These are phyloP conservation scores for Entrophospora sp. DNA, from an alignment of 192 early-diverging fungal species.

Conservation along the genomic window DNA sequence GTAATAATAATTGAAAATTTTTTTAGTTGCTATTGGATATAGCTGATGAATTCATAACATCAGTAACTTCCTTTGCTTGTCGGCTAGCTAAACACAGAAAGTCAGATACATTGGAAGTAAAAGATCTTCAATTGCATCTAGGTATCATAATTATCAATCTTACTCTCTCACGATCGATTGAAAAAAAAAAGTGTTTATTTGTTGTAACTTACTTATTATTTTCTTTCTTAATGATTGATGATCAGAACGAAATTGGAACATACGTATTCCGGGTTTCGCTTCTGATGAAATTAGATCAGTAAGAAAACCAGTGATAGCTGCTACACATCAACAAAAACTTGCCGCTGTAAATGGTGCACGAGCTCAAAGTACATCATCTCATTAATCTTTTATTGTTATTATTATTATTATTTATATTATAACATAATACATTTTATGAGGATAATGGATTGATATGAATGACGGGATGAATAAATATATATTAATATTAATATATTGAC, in stretches of 20 bases:
- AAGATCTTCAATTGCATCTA: slow-evolving; percentile 78
- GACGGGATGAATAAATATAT: no score
- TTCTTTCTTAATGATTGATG: neutral
- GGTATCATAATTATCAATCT: slow-evolving; percentile 33
- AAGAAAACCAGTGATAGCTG: slow-evolving; percentile 55
- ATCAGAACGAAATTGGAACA: slow-evolving; percentile 79
- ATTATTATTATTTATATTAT: no score
- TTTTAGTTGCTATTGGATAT: slow-evolving; percentile 68
- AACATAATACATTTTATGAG: no score
- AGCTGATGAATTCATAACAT: slow-evolving; percentile 83
- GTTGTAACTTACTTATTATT: neutral
- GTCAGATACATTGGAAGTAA: slow-evolving; percentile 68
- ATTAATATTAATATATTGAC: no score
- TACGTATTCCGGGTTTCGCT: slow-evolving; percentile 80
- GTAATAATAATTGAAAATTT: neutral
- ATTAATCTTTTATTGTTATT: no score
- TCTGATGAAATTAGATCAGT: slow-evolving; percentile 72
- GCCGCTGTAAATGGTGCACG: slow-evolving; percentile 41
- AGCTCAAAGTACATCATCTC: no score
- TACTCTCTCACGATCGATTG: no score
- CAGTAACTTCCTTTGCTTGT: slow-evolving; percentile 73
- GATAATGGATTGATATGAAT: no score
- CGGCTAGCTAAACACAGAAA: slow-evolving; percentile 77
- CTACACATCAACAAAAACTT: slow-evolving; percentile 54
- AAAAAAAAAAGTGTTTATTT: no score